Evolutionary conservation across 306 rosid species (phyloP), one percentile per base, ranked within the genome.

Genomic region (Sicyos baderoa): DNA sequence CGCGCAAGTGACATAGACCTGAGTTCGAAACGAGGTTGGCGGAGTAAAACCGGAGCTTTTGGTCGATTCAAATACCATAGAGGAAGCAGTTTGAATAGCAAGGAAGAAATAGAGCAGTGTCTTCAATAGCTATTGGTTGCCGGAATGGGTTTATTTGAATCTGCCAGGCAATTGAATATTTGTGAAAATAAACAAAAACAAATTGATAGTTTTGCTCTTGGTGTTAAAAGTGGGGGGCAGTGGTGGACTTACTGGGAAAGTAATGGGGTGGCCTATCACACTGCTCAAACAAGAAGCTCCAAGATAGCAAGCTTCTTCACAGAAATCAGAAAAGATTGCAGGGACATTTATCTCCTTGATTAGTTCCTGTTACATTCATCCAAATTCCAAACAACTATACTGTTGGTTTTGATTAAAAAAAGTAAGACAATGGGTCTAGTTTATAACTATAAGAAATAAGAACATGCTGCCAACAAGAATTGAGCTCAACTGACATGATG

Each of bases 301-400:
- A 65, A 93, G 91, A 82, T 93, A 86, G 78, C 95, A 93, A 37
- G 96, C 98, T 85, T 93, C 98, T 84, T 89, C 91, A 25, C 98
- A 93, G 75, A 89, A 93, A 77, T 93, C 96, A 0, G 94, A 84
- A 71, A 93, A 89, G 66, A 88, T 73, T 17, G 88, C 86, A 1
- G 89, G 91, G 70, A 86, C 81, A 19, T 78, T 76, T 37, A 80
- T 79, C 78, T 86, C 78, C 68, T 77, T 78, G 25, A 93, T 75
- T 58, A 86, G 76, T 78, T 85, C 94, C 97, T 93, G 82, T 27
- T 75, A 29, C 35, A 29, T 29, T 29, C 35, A 29, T 29, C 35
- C 35, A 29, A 29, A 29, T 29, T 29, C 35, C 35, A 29, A 29
- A 29, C 35, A 29, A 29, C 35, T 29, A 29, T 29, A 29, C 35